These are phyloP conservation scores for Prunus dulcis DNA, from an alignment of 306 rosid genomes.

Conservation along the genomic window DNA sequence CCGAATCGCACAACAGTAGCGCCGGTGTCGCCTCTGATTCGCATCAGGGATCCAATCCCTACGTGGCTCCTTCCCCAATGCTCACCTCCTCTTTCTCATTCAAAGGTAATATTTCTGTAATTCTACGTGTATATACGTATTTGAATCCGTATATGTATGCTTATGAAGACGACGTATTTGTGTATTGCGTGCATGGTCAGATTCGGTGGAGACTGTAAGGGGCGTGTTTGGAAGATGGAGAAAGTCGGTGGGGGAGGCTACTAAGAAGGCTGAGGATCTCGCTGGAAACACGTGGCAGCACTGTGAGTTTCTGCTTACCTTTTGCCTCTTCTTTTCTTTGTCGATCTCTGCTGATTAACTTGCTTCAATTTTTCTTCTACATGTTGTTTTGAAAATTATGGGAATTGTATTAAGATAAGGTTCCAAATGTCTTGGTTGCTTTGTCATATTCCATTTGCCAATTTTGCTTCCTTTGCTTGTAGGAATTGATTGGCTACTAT, in stretches of 20 bases:
- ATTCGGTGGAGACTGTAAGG: conserved; percentile 58
- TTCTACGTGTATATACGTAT: not conserved
- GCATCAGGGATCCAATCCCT: conserved; percentile 35
- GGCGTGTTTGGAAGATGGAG: conserved; percentile 81
- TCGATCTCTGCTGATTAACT: not conserved
- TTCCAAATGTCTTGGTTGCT: not conserved
- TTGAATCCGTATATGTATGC: not conserved
- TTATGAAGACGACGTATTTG: not conserved
- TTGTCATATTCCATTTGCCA: not conserved
- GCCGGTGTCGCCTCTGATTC: conserved; percentile 22
- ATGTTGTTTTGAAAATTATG: not conserved
- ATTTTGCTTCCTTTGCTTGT: not conserved
- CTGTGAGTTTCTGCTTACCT: conserved; percentile 37
- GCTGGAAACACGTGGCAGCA: conserved; percentile 98
- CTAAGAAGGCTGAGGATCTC: conserved; percentile 78
- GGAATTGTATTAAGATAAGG: not conserved
- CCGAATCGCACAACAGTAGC: conserved; percentile 36
- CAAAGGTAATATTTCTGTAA: conserved; percentile 44
- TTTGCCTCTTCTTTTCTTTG: not conserved
- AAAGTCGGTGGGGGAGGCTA: conserved; percentile 65
- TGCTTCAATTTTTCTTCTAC: no score
- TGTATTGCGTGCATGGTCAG: conserved; percentile 33
- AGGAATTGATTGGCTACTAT: not conserved
- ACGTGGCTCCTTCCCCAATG: conserved; percentile 24
- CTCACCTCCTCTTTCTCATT: conserved; percentile 39